Conservation (phyloP, 2,329 filamentous ascomycete species). For the Botryotinia globosa region DNA sequence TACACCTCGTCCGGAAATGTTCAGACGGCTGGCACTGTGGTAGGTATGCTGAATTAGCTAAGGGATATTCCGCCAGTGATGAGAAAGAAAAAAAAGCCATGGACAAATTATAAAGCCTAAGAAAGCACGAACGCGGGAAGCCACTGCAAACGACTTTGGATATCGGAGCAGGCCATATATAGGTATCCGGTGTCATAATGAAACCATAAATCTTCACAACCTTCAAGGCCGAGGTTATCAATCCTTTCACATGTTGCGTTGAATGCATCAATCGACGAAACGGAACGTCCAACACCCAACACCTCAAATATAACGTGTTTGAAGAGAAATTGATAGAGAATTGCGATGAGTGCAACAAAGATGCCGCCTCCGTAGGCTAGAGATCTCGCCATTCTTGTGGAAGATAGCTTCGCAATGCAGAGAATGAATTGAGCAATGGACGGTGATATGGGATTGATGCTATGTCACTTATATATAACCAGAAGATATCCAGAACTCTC, state of each 20-base stretch:
- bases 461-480: neutral
- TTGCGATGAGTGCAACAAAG: conserved; percentile 28
- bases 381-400: conserved; percentile 18
- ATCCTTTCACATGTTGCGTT: conserved; percentile 33
- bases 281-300: conserved; percentile 36
- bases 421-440: neutral
- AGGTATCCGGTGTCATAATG: conserved; percentile 33
- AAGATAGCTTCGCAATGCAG: neutral
- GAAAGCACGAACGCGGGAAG: conserved; percentile 32
- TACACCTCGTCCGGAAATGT: conserved; percentile 30
- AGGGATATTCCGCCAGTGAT: neutral
- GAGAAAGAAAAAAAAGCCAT: neutral
- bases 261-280: conserved; percentile 39
- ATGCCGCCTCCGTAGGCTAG: conserved; percentile 26
- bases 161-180: conserved; percentile 35
- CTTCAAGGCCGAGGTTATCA: conserved; percentile 31
- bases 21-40: conserved; percentile 29
- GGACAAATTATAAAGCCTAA: neutral
- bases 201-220: conserved; percentile 38
- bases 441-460: neutral
- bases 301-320: conserved; percentile 35
- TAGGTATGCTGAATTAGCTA: neutral
- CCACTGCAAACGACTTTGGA: conserved; percentile 30
- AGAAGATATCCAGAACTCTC: neutral
- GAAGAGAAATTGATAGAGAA: conserved; percentile 38